Base-by-base conservation (phyloP, 1,284 basidiomycete genomes). In the Boletellus sp. region DNA sequence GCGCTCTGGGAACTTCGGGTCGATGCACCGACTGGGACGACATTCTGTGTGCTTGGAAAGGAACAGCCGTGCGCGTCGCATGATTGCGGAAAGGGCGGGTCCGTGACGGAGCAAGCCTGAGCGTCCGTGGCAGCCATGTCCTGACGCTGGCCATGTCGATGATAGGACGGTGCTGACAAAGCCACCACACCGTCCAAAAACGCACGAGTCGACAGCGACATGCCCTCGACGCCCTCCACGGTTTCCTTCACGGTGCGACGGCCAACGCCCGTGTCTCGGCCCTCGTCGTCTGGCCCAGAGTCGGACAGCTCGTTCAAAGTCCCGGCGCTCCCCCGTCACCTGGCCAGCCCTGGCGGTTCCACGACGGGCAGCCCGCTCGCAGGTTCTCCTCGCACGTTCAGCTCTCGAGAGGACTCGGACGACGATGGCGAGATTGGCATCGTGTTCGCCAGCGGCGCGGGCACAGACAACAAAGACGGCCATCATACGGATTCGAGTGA, bases 161-260 rank as follows among this genome's bases (percentile, higher is more conserved):
- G 30, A 26, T 8, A 10, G 24, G 24, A 26, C 22, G 1, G 8
- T 45, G 51, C 51, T 54, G 58, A 57, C 56, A 50, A 58, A 57
- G 44, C 40, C 8, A 26, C 10, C 41, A 11, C 6, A 48, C 38
- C 18, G n/a, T n/a, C n/a, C n/a, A n/a, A n/a, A n/a, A n/a, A n/a
- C n/a, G n/a, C n/a, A n/a, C n/a, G n/a, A n/a, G n/a, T n/a, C n/a
- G n/a, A n/a, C 26, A 24, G 48, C 50, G 26, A 40, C 28, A 60
- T 61, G 55, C 24, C 56, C 26, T 16, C 57, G 21, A 61, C 67
- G n/a, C 54, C 66, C 4, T 68, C 74, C 53, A 80, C 82, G 58
- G 76, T 90, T 33, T 89, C 88, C 1, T 90, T 91, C 63, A 89
- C 84, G 1, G 75, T 91, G 46, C 81, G 85, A 43, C 75, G 86